A percentile compares a stretch with the other conserved stretches of the same genome.
These are phyloP conservation scores for Nitzschia sp. DNA, from an alignment of 108 stramenopile species.

Conservation along the genomic window DNA sequence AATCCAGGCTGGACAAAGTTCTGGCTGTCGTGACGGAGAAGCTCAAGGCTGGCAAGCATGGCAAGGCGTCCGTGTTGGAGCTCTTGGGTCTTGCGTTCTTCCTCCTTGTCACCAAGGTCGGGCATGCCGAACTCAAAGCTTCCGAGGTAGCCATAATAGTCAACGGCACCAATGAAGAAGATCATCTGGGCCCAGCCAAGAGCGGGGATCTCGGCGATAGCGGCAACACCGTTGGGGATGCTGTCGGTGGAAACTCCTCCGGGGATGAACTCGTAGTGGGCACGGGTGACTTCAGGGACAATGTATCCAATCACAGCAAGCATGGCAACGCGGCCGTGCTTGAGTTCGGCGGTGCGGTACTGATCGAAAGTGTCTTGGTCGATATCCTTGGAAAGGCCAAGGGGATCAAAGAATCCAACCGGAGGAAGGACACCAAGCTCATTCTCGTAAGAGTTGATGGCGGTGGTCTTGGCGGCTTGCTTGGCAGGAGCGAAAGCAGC, in stretches of 20 bases:
- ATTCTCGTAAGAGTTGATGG: constrained; percentile 42
- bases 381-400: constrained; percentile 40
- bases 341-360: constrained; percentile 86
- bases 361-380: constrained; percentile 63
- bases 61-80: too few species aligned
- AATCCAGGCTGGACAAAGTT: too few species aligned
- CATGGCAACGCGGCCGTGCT: constrained; percentile 89
- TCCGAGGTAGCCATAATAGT: too few species aligned
- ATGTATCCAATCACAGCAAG: constrained; percentile 71
- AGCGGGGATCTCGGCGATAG: constrained; percentile 40
- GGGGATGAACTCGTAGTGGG: constrained; percentile 18
- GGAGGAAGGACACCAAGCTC: constrained; percentile 60
- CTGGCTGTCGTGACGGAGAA: too few species aligned
- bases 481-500: constrained; percentile 77
- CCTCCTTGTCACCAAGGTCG: too few species aligned
- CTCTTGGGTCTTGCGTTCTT: too few species aligned
- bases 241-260: neutral
- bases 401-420: constrained; percentile 60
- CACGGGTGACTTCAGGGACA: constrained; percentile 46
- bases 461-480: constrained; percentile 27
- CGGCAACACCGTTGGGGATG: constrained; percentile 57
- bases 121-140: too few species aligned
- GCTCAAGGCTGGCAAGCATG: too few species aligned
- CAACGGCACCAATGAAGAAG: constrained; percentile 46
- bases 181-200: constrained; percentile 47